Conservation (phyloP, 257 asterid genomes). For the Salvia splendens region DNA sequence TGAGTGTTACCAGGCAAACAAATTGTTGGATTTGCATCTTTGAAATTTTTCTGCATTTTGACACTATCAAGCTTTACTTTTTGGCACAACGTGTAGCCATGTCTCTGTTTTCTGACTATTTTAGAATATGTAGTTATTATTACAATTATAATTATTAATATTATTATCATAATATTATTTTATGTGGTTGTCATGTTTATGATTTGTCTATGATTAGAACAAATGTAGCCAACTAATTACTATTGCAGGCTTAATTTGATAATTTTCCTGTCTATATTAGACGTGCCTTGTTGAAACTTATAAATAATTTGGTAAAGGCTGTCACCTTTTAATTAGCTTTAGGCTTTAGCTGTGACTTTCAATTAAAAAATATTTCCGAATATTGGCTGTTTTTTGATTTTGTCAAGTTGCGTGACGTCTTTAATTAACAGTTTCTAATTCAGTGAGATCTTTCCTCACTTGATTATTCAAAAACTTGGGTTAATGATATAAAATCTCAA, state of each 20-base stretch:
- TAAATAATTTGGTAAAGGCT: neutral
- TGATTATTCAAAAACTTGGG: too few relatives aligned
- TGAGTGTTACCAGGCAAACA: constrained; percentile 8
- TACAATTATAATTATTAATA: neutral
- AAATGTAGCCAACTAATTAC: neutral
- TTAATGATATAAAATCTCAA: too few relatives aligned
- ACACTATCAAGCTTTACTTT: neutral
- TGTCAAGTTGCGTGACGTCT: too few relatives aligned
- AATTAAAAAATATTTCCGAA: neutral
- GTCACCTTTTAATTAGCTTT: neutral
- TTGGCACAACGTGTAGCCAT: neutral
- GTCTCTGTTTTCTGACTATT: neutral
- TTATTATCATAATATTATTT: neutral
- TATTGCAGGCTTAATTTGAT: neutral
- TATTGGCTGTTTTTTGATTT: too few relatives aligned
- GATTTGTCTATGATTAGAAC: too few relatives aligned
- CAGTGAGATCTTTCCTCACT: too few relatives aligned
- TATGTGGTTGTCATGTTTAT: neutral
- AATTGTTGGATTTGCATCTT: constrained; percentile 21
- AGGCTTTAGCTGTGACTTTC: neutral
- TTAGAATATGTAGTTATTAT: neutral
- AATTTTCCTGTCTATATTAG: too few relatives aligned
- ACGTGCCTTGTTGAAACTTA: neutral
- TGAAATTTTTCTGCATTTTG: constrained; percentile 13
- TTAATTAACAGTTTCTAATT: too few relatives aligned